Conservation (phyloP, 306 rosid genomes). For the Dryas alaskensis region DNA sequence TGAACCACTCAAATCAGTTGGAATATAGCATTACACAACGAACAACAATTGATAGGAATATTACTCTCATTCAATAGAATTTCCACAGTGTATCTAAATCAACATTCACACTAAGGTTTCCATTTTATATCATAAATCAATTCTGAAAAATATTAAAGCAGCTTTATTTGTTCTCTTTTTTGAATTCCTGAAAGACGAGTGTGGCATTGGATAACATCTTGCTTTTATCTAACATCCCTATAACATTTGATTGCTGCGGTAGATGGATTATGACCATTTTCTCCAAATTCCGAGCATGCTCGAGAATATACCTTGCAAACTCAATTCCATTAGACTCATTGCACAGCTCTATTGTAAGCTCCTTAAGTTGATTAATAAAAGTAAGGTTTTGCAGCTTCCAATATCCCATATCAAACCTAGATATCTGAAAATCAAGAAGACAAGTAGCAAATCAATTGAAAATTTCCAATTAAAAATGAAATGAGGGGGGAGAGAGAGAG, state of each 20-base stretch:
- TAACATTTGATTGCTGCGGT: not conserved
- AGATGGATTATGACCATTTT: not conserved
- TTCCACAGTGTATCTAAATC: not conserved
- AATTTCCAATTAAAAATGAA: not conserved
- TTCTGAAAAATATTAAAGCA: not conserved
- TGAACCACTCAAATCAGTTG: too few relatives aligned
- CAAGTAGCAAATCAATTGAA: not conserved
- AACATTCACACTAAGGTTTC: not conserved
- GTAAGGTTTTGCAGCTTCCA: not conserved
- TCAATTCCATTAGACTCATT: not conserved
- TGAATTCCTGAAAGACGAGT: not conserved
- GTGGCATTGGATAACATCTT: not conserved
- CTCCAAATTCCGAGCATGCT: conserved; percentile 4
- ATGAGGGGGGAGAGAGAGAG: not conserved
- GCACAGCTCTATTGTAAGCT: not conserved
- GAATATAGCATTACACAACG: too few relatives aligned
- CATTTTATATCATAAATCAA: not conserved
- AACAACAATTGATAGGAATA: too few relatives aligned
- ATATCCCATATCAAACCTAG: not conserved
- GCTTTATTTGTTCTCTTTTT: too few relatives aligned
- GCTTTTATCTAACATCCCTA: not conserved
- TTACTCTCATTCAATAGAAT: not conserved
- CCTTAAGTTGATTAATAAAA: not conserved
- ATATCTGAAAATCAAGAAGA: not conserved
- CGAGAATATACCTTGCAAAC: not conserved